Evolutionary conservation across 2,329 filamentous ascomycete genomes (phyloP), one percentile per base, ranked within the genome.

Genomic region (Claviceps arundinis): DNA sequence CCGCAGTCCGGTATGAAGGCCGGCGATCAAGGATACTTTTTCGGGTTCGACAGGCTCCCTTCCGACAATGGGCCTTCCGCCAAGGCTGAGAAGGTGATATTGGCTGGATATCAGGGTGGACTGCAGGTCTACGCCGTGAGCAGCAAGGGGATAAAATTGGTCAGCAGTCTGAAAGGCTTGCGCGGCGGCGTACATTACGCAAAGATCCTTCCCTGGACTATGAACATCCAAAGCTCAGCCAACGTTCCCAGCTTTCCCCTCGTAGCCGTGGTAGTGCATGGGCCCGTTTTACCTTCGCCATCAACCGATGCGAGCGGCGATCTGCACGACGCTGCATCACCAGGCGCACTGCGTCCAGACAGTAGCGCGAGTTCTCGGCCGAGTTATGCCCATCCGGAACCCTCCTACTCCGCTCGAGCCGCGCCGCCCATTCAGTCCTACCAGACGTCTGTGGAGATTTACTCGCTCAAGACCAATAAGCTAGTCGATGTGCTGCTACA

Each of bases 381-480:
- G 4, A 66, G 69, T 19, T 62, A 63, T 52, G 61, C 67, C 41
- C 70, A 65, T 57, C 67, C 68, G 57, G 68, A 67, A 45, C 62
- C 60, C 46, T 59, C 60, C 46, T 59, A 60, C 52, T 60, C 65
- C 50, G 68, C 60, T 37, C 69, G 67, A 51, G 58, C 62, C 51
- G 55, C 62, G 41, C 58, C 69, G 41, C 59, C 65, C 5, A 72
- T 82, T 54, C 77, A 80, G 48, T 75, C 76, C 47, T 94, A 91
- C 61, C 89, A 95, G 66, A 96, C 90, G 0, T 84, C 85, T 0
- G 88, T 95, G 5, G 89, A 96, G 59, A 73, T 97, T 0, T 95
- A 91, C 66, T 96, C 90, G 1, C 71, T 97, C 54, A 81, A 79
- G 59, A 87, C 83, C n/a, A 83, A 82, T 59, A 76, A 79, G 55